Percentiles rank a stretch among this genome's conserved stretches.
These are phyloP conservation scores for Puccinia triticina DNA, from an alignment of 1,284 basidiomycete genomes.

Conservation along the genomic window DNA sequence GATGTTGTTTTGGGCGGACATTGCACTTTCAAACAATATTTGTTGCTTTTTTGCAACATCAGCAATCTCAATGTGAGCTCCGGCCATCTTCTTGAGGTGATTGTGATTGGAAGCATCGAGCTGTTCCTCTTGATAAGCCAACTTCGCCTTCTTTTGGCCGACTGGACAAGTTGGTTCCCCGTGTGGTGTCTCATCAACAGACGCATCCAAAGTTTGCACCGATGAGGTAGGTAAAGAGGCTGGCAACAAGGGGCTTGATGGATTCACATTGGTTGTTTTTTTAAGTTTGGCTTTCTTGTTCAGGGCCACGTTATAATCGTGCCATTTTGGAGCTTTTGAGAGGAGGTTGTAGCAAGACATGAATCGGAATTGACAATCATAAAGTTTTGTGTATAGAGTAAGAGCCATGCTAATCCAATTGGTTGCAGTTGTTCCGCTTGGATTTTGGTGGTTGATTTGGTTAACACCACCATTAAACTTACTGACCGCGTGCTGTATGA, in stretches of 20 bases:
- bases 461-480: too few species aligned
- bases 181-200: not conserved
- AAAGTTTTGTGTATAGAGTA: too few species aligned
- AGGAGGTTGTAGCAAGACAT: not conserved
- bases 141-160: not conserved
- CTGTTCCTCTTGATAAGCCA: too few species aligned
- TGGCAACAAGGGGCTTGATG: not conserved
- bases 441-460: too few species aligned
- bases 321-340: constrained; percentile 2
- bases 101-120: too few species aligned
- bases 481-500: too few species aligned
- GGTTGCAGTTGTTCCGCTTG: not conserved
- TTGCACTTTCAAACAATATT: too few species aligned
- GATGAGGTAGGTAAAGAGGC: not conserved
- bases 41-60: not conserved
- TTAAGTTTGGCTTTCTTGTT: not conserved
- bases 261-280: too few species aligned
- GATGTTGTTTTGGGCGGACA: too few species aligned
- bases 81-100: not conserved
- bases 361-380: not conserved
- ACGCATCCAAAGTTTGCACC: not conserved
- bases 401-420: not conserved
- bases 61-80: not conserved
- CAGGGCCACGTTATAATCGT: not conserved
- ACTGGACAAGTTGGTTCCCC: not conserved